Evolutionary conservation across 805 yeast species (phyloP).

Genomic region (Ascoidea asiatica): DNA sequence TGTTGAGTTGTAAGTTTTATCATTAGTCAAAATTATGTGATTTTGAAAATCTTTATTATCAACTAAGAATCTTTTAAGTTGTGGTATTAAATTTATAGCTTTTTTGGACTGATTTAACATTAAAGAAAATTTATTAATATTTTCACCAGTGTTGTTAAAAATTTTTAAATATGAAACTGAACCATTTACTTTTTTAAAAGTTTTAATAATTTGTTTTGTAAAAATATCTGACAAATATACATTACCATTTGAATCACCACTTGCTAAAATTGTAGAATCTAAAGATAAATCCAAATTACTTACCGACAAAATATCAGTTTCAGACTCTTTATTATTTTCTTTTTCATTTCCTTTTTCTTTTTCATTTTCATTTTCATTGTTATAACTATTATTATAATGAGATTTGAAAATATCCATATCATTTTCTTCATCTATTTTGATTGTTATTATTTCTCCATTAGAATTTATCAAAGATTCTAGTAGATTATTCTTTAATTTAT

Average conservation of each 20-base stretch:
- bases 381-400: slow-evolving; percentile 29
- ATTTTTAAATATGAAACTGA: slow-evolving; percentile 21
- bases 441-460: slow-evolving; percentile 16
- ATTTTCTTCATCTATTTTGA: slow-evolving; percentile 30
- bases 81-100: too few relatives aligned
- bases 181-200: slow-evolving; percentile 20
- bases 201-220: slow-evolving; percentile 51
- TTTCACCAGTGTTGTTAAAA: slow-evolving; percentile 1
- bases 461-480: background rate
- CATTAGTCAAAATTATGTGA: slow-evolving; percentile 28
- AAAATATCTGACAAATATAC: slow-evolving; percentile 55
- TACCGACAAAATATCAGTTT: slow-evolving; percentile 19
- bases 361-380: slow-evolving; percentile 28
- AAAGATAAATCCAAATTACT: slow-evolving; percentile 46
- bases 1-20: slow-evolving; percentile 12
- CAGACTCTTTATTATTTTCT: slow-evolving; percentile 12
- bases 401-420: slow-evolving; percentile 30
- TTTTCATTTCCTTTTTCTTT: slow-evolving; percentile 11
- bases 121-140: slow-evolving; percentile 24
- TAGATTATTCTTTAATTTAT: slow-evolving; percentile 3
- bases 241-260: slow-evolving; percentile 67
- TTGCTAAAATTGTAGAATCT: slow-evolving; percentile 60
- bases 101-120: slow-evolving; percentile 14
- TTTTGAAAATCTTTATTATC: slow-evolving; percentile 24
- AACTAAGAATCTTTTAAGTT: slow-evolving; percentile 45